Base-by-base conservation (phyloP, 139 green algal genomes). In the Edaphochlamys debaryana region DNA sequence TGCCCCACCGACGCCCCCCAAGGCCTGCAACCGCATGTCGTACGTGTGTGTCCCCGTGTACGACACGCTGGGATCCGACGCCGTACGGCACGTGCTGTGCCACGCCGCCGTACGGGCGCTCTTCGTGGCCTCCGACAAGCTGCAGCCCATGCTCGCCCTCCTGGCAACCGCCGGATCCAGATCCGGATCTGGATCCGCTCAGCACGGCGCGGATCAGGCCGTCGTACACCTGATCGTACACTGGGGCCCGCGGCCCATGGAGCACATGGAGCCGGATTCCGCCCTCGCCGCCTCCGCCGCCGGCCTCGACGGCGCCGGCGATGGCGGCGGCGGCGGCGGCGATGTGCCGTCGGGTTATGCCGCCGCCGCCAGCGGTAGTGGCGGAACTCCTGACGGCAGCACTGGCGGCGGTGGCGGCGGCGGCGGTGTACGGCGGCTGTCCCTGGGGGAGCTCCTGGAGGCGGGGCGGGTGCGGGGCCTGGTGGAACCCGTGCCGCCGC, bases 31-130 rank as follows among this genome's bases (percentile, higher is more conserved):
- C 89, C 89, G 93, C 32, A 92, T 95, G 85, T 90, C 60, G 64
- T 72, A 94, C 30, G 88, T 93, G 52, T 98, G 95, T 74, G 93
- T 98, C n/a, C 96, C 96, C 0, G 84, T 98, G 79, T 98, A 98
- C 78, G 96, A 98, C 85, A 94, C 95, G 11, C 87, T 98, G 69
- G 95, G 95, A 3, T 92, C 93, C 56, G 87, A 97, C 34, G 95
- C 95, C 32, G 87, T 98, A 23, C 92, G 96, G 84, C 98, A 92
- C 82, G 96, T 98, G 67, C 50, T 98, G 5, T 89, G 88, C n/a
- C 95, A 98, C 83, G 91, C 92, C 17, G 88, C 80, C 58, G 52
- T 89, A 25, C 32, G 48, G 32, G 68, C 58, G 32, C 41, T 75
- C 69, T 77, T 85, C 82, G 42, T 76, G 29, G 34, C 78, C 9